These are phyloP conservation scores for Paracoccidioides lutzii DNA, from an alignment of 2,329 filamentous ascomycete genomes.

Conservation along the genomic window DNA sequence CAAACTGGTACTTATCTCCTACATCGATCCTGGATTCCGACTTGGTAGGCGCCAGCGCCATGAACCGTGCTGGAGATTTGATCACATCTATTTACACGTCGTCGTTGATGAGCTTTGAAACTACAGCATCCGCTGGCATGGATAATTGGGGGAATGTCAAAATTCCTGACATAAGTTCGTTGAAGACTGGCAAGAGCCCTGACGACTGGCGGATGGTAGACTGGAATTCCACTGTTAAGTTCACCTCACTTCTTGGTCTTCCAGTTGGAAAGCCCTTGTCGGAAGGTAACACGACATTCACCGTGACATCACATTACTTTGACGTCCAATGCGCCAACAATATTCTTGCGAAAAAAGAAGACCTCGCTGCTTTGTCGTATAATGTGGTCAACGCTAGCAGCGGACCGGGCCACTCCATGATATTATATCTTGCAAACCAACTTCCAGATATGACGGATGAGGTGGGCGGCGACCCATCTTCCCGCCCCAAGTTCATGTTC, in stretches of 20 bases:
- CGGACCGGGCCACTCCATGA: not conserved
- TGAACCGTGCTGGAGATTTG: not conserved
- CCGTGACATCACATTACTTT: not conserved
- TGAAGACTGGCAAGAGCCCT: not conserved
- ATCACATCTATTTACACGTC: not conserved
- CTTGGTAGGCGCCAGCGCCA: not conserved
- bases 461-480: not conserved
- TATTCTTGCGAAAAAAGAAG: not conserved
- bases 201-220: not conserved
- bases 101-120: not conserved
- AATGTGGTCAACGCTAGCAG: not conserved
- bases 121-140: not conserved
- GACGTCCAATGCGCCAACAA: not conserved
- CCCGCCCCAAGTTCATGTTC: not conserved
- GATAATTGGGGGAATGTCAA: not conserved
- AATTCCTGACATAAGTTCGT: not conserved
- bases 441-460: not conserved
- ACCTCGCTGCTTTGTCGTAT: not conserved
- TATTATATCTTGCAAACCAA: not conserved
- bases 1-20: slow-evolving; percentile 1
- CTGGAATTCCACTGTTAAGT: not conserved
- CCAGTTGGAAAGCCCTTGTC: not conserved
- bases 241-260: not conserved
- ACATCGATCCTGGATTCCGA: not conserved
- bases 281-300: not conserved